Conservation (phyloP, 1,139 yeast species). For the Yamadazyma kanchanaburiensis region DNA sequence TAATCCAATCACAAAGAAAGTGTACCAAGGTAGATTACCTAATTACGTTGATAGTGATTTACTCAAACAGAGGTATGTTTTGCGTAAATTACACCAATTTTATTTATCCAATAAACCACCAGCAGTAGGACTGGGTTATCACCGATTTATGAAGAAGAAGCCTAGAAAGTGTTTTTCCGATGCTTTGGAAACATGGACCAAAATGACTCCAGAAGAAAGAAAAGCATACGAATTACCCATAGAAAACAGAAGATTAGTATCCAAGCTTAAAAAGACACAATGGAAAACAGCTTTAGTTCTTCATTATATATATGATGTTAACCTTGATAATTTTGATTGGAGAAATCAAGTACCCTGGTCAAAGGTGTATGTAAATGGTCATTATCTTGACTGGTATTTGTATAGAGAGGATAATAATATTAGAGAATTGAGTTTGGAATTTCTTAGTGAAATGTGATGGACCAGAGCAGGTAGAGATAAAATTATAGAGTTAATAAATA, state of each 20-base stretch:
- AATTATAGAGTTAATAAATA: too few relatives aligned
- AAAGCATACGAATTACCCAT: background rate
- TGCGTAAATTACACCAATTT: background rate
- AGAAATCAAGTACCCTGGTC: conserved; percentile 2
- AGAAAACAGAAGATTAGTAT: conserved; percentile 1
- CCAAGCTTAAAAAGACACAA: background rate
- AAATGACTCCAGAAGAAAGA: conserved; percentile 1
- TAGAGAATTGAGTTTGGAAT: background rate
- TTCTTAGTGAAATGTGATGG: too few relatives aligned
- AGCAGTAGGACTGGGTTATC: conserved; percentile 1
- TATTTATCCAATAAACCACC: background rate
- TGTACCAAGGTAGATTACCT: too few relatives aligned
- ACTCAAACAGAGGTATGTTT: too few relatives aligned
- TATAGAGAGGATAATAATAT: conserved; percentile 1
- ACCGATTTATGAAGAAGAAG: background rate
- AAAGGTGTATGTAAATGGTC: conserved; percentile 6
- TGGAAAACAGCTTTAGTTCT: conserved; percentile 5
- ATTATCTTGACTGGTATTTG: conserved; percentile 7
- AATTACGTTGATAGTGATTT: background rate
- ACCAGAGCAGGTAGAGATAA: too few relatives aligned
- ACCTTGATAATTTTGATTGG: conserved; percentile 7
- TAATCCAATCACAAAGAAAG: background rate
- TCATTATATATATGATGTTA: conserved; percentile 7
- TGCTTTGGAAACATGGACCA: background rate
- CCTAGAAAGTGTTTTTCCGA: background rate